Percentiles rank a stretch among this genome's conserved stretches.
phyloP scores from a whole-genome alignment of 768 basidiomycete species.

The Megacollybia marginata region DNA sequence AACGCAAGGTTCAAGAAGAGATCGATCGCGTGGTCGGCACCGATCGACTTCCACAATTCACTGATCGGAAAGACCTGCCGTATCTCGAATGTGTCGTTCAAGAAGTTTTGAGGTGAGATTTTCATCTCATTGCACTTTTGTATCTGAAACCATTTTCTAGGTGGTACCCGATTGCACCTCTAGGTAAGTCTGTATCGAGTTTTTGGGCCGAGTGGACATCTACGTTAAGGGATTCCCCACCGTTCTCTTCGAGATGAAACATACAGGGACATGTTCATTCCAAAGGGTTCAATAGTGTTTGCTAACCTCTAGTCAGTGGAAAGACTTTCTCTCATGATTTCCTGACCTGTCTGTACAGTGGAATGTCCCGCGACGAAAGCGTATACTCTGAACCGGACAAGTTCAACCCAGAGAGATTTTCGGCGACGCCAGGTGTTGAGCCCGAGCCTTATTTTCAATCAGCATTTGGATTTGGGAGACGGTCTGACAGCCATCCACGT shows the following conservation, averaged over 20 bases:
- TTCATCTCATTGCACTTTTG: not conserved
- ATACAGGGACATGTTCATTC: slow-evolving; percentile 6
- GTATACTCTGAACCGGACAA: slow-evolving; percentile 14
- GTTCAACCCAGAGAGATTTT: slow-evolving; percentile 24
- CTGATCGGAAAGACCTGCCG: slow-evolving; percentile 10
- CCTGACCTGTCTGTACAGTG: slow-evolving; percentile 8
- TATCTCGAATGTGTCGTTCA: slow-evolving; percentile 11
- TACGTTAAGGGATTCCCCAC: slow-evolving; percentile 4
- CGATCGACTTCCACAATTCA: slow-evolving; percentile 10
- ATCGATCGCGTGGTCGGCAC: slow-evolving; percentile 16
- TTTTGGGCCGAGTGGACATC: not conserved
- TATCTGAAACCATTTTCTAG: not conserved
- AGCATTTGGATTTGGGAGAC: not conserved
- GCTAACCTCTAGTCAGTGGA: not conserved
- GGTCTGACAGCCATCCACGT: not conserved
- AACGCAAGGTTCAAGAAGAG: slow-evolving; percentile 15
- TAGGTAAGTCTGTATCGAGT: not conserved
- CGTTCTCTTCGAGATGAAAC: slow-evolving; percentile 4
- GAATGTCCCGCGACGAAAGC: slow-evolving; percentile 18
- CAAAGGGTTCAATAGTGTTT: slow-evolving; percentile 9
- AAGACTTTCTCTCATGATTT: not conserved
- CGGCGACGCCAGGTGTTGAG: slow-evolving; percentile 1
- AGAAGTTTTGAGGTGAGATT: slow-evolving; percentile 5
- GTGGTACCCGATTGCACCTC: not conserved
- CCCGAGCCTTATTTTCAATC: not conserved